A percentile compares a stretch with the other conserved stretches of the same genome.
These are phyloP conservation scores for Allium fistulosum DNA, from an alignment of 106 monocot species.

Conservation along the genomic window DNA sequence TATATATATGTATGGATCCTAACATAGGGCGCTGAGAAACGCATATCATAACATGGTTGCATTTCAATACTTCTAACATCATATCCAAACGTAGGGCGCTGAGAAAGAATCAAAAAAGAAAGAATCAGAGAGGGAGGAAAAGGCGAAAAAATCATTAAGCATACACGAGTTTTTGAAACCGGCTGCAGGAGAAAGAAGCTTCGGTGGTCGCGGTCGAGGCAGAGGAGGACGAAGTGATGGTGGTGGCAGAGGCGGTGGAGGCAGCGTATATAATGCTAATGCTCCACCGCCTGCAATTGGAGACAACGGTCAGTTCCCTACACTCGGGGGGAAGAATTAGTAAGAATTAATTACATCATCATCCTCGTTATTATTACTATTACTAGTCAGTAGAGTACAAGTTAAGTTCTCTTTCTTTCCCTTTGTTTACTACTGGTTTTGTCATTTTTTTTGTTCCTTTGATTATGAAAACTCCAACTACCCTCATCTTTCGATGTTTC, in stretches of 20 bases:
- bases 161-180: conserved; percentile 86
- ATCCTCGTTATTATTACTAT: too few species aligned
- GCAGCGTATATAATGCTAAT: not conserved
- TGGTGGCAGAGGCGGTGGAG: conserved; percentile 24
- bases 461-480: too few species aligned
- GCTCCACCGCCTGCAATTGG: conserved; percentile 43
- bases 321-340: conserved; percentile 52
- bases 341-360: too few species aligned
- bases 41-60: too few species aligned
- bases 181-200: conserved; percentile 47
- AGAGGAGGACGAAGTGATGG: conserved; percentile 33
- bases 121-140: conserved; percentile 40
- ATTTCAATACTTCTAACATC: not conserved
- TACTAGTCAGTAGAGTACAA: too few species aligned
- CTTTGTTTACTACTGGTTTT: too few species aligned
- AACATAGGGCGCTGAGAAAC: not conserved
- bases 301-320: conserved; percentile 75
- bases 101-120: conserved; percentile 67
- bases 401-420: too few species aligned
- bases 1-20: too few species aligned
- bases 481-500: too few species aligned
- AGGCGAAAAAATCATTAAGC: conserved; percentile 35
- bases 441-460: too few species aligned
- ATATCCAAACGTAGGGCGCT: conserved; percentile 36
- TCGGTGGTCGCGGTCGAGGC: conserved; percentile 57